A percentile compares a stretch with the other conserved stretches of the same genome.
These are phyloP conservation scores for Aegilops speltoides DNA, from an alignment of 176 grass and related monocot species.

Conservation along the genomic window DNA sequence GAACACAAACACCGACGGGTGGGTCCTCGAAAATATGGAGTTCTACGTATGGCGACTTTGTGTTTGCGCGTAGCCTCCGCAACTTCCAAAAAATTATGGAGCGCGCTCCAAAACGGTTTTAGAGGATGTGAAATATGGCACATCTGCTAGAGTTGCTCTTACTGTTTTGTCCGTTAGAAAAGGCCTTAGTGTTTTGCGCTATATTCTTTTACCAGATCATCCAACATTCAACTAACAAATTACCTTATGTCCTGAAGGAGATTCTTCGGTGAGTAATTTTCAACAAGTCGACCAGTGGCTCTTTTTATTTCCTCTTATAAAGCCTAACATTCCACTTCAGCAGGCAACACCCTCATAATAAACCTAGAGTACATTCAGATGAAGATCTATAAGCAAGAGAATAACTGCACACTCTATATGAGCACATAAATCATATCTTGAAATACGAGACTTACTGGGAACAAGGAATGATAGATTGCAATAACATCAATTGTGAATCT, in stretches of 20 bases:
- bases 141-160: too few species aligned
- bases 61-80: too few species aligned
- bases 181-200: background rate
- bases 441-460: constrained; percentile 7
- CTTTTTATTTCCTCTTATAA: constrained; percentile 89
- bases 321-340: constrained; percentile 85
- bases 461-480: background rate
- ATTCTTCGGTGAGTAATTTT: constrained; percentile 65
- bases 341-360: constrained; percentile 81
- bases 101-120: too few species aligned
- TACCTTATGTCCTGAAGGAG: constrained; percentile 59
- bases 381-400: constrained; percentile 5
- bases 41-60: too few species aligned
- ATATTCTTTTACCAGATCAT: background rate
- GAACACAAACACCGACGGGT: too few species aligned
- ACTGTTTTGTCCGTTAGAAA: too few species aligned
- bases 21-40: too few species aligned
- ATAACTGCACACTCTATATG: background rate
- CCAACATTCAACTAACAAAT: constrained; percentile 1
- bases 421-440: background rate
- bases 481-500: constrained; percentile 51
- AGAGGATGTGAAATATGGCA: too few species aligned
- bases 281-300: constrained; percentile 73
- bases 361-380: constrained; percentile 52
- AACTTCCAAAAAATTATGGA: too few species aligned